Conservation (phyloP, 2,329 filamentous ascomycete species). For the Harringtonia aguacate region DNA sequence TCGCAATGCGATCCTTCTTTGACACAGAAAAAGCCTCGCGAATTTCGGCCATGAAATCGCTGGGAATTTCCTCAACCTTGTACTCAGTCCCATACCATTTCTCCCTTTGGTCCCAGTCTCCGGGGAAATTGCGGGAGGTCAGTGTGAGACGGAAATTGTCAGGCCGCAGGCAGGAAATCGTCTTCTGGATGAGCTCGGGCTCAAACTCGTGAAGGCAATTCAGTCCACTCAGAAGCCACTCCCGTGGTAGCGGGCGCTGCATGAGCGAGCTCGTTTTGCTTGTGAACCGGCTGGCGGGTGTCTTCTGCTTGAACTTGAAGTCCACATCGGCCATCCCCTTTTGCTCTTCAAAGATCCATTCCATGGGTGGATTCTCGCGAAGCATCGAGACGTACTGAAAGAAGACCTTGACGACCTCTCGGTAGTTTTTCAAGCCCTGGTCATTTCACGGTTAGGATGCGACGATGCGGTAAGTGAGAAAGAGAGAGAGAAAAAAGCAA, state of each 20-base stretch:
- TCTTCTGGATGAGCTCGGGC: constrained; percentile 61
- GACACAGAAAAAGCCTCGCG: constrained; percentile 49
- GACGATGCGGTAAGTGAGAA: background rate
- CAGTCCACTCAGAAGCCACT: constrained; percentile 77
- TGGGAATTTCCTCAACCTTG: constrained; percentile 67
- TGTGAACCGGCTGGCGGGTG: constrained; percentile 77
- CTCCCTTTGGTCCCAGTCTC: constrained; percentile 77
- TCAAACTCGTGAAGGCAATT: constrained; percentile 72
- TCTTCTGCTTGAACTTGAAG: constrained; percentile 93
- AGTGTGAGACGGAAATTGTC: constrained; percentile 85
- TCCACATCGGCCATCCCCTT: constrained; percentile 84
- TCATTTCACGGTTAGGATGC: background rate
- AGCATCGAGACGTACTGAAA: constrained; percentile 91
- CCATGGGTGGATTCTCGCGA: constrained; percentile 64
- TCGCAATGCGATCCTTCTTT: constrained; percentile 48
- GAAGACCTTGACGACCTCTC: constrained; percentile 69
- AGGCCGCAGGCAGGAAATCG: constrained; percentile 62
- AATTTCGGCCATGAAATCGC: constrained; percentile 63
- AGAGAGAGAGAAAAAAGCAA: too few species aligned
- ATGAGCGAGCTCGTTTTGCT: constrained; percentile 77
- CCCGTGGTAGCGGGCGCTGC: constrained; percentile 80
- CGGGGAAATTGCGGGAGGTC: constrained; percentile 73
- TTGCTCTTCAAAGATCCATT: constrained; percentile 93
- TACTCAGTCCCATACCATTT: constrained; percentile 98
- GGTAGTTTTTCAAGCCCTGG: constrained; percentile 63